Base-by-base conservation (phyloP, 257 asterid species). In the Jasminum sambac region DNA sequence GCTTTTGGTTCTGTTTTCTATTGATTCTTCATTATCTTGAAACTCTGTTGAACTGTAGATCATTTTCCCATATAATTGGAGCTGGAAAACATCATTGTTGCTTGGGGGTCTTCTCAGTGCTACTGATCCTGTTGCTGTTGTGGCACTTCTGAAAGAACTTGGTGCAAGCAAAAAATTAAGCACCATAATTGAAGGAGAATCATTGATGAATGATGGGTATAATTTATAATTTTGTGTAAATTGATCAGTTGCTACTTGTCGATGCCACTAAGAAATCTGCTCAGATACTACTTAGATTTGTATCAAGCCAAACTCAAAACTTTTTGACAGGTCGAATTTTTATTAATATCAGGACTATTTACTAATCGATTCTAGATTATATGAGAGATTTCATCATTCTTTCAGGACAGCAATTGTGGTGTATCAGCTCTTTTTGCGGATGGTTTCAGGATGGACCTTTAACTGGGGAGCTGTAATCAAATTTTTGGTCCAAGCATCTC, bases 91-190 rank as follows among this genome's bases (percentile, higher is more conserved):
- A 69, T 91, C 96, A 7, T 80, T 94, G 68, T 84, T 94, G 78
- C 96, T 91, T 77, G 99, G 99, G 36, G 96, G 96, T 65, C 98
- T 94, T 70, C 99, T 94, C 66, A 91, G 99, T 80, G 99, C 99
- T 63, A 94, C 99, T 73, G 99, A 94, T 83, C 98, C 99, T 67
- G 99, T 94, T 34, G 99, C 99, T 40, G 99, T 91, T 81, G 98
- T 94, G 17, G 96, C 99, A 76, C 96, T 89, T 68, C 81, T 94
- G 78, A 94, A 88, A 84, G 99, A 94, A 62, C 91, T 94, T 74
- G 96, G 98, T 62, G 96, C 98, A 73, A 91, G 98, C 93, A 94
- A 91, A 82, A 91, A 94, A 76, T 69, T 94, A 84, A 85, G 87
- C 80, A 94, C 99, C 72, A 86, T 94, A 82, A 91, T 94, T 79